phyloP scores from a whole-genome alignment of 768 basidiomycete genomes.

The Phanerochaete carnosa region DNA sequence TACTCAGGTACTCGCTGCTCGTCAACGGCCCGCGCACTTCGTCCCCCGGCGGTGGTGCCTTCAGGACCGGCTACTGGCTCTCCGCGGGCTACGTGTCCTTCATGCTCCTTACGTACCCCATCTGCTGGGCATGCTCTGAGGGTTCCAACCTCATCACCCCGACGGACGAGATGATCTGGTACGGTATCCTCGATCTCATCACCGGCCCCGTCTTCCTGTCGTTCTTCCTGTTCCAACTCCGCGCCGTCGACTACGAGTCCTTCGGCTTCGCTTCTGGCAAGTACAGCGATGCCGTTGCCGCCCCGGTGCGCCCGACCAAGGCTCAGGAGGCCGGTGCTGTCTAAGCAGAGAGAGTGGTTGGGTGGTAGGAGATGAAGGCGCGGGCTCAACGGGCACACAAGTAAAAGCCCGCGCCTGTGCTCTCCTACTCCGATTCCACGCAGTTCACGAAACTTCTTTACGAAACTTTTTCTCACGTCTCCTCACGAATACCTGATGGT shows the following conservation, averaged over 20 bases:
- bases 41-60: conserved; percentile 21
- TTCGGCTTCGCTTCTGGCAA: conserved; percentile 23
- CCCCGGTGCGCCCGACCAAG: conserved; percentile 8
- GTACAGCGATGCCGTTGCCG: conserved; percentile 17
- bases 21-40: conserved; percentile 24
- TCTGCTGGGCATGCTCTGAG: conserved; percentile 53
- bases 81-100: conserved; percentile 45
- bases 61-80: conserved; percentile 24
- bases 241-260: conserved; percentile 22
- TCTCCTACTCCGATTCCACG: not conserved
- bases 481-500: not conserved
- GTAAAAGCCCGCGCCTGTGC: not conserved
- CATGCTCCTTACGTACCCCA: conserved; percentile 54
- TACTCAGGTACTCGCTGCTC: conserved; percentile 28
- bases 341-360: not conserved
- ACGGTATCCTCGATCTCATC: conserved; percentile 43
- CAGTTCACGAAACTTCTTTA: not conserved
- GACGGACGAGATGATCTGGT: conserved; percentile 51
- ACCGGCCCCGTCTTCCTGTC: conserved; percentile 35
- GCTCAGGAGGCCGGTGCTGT: conserved; percentile 13
- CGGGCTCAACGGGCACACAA: not conserved
- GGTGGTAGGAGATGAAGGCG: not conserved
- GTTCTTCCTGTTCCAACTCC: conserved; percentile 24
- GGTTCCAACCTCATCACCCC: conserved; percentile 47
- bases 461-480: not conserved